Percentiles rank a stretch among this genome's conserved stretches.
Evolutionary conservation across 208 protist genomes (phyloP).

Genomic region (Leishmania arabica): DNA sequence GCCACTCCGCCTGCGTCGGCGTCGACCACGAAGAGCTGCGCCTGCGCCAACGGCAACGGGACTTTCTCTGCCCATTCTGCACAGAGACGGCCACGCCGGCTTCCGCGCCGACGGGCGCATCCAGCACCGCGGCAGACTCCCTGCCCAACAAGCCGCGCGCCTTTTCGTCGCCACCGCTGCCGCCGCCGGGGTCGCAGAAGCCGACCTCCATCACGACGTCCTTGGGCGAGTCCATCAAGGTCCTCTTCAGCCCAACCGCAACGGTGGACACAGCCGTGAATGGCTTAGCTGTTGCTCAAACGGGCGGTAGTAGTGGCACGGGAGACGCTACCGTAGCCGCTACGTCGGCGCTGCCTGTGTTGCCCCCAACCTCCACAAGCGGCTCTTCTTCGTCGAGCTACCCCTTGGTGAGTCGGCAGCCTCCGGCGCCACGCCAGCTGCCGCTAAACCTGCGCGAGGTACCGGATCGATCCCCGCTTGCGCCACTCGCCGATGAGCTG

Average conservation of each 20-base stretch:
- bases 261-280: conserved; percentile 5
- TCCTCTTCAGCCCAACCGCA: conserved; percentile 9
- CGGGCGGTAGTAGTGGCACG: not conserved
- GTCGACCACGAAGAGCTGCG: conserved; percentile 61
- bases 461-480: conserved; percentile 47
- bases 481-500: conserved; percentile 26
- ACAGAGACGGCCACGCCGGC: not conserved
- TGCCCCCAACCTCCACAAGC: conserved; percentile 5
- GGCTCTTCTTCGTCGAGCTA: not conserved
- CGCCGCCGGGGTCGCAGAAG: not conserved
- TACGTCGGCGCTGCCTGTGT: conserved; percentile 6
- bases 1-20: conserved; percentile 78
- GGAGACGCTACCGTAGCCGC: not conserved
- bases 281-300: not conserved
- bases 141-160: not conserved
- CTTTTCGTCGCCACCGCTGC: not conserved
- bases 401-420: conserved; percentile 19
- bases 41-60: conserved; percentile 28
- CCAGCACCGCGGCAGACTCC: not conserved
- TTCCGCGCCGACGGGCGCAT: not conserved
- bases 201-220: conserved; percentile 21
- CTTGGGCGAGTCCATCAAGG: conserved; percentile 22
- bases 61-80: conserved; percentile 74
- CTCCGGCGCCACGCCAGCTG: conserved; percentile 53
- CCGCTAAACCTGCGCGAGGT: conserved; percentile 70